phyloP scores from a whole-genome alignment of 2,329 filamentous ascomycete genomes.

The Ilyonectria sp. region DNA sequence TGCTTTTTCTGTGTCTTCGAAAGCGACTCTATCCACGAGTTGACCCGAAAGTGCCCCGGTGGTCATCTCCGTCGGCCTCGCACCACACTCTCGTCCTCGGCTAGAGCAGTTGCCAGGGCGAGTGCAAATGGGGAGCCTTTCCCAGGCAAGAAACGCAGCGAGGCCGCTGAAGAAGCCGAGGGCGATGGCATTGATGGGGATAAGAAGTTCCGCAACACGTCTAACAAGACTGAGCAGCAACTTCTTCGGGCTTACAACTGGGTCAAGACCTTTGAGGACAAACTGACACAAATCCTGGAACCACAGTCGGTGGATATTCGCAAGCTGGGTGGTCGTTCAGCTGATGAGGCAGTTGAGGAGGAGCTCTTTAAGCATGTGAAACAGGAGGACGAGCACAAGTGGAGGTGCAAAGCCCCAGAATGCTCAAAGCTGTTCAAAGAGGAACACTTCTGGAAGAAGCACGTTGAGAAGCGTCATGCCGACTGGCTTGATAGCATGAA shows the following conservation, averaged over 20 bases:
- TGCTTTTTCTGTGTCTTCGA: slow-evolving; percentile 99
- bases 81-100: slow-evolving; percentile 85
- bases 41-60: slow-evolving; percentile 95
- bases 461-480: slow-evolving; percentile 93
- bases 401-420: slow-evolving; percentile 94
- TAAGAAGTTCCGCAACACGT: slow-evolving; percentile 79
- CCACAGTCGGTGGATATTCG: slow-evolving; percentile 89
- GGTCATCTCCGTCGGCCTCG: slow-evolving; percentile 95
- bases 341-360: slow-evolving; percentile 89
- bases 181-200: slow-evolving; percentile 67
- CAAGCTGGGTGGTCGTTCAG: slow-evolving; percentile 90
- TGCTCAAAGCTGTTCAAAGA: slow-evolving; percentile 98
- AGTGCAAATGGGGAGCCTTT: slow-evolving; percentile 88
- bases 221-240: slow-evolving; percentile 88
- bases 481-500: slow-evolving; percentile 89
- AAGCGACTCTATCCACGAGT: slow-evolving; percentile 95
- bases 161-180: slow-evolving; percentile 74
- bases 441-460: slow-evolving; percentile 97
- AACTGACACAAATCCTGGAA: slow-evolving; percentile 92
- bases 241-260: slow-evolving; percentile 96
- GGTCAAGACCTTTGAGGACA: slow-evolving; percentile 99
- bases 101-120: slow-evolving; percentile 87
- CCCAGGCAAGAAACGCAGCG: slow-evolving; percentile 83
- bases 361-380: slow-evolving; percentile 92
- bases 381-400: slow-evolving; percentile 98